Evolutionary conservation across 1,284 basidiomycete genomes (phyloP).

Genomic region (Trametes pubescens): DNA sequence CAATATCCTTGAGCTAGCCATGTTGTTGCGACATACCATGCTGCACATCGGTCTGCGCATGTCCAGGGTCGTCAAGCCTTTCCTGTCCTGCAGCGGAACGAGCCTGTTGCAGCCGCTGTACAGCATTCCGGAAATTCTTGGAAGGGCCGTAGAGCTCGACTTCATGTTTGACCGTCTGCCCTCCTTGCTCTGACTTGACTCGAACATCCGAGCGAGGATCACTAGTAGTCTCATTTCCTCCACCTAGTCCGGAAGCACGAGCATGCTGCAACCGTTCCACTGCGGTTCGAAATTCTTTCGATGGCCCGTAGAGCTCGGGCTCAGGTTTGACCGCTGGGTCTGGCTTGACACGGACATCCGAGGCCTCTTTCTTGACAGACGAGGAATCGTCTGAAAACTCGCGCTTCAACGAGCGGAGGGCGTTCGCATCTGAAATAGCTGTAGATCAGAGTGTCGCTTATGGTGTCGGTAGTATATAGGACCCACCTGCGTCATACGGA

Average conservation of each 20-base stretch:
- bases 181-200: not conserved
- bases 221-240: not conserved
- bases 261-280: conserved; percentile 18
- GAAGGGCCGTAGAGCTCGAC: conserved; percentile 1
- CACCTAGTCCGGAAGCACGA: not conserved
- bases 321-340: conserved; percentile 20
- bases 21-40: not conserved
- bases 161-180: not conserved
- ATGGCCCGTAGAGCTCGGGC: conserved; percentile 17
- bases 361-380: conserved; percentile 19
- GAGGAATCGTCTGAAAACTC: conserved; percentile 1
- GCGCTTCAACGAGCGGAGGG: not conserved
- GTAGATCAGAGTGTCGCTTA: too few relatives aligned
- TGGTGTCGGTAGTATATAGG: not conserved
- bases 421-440: not conserved
- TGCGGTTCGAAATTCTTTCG: conserved; percentile 21
- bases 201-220: not conserved
- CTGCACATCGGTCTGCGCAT: not conserved
- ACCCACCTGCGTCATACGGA: conserved; percentile 39
- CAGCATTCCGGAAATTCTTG: not conserved
- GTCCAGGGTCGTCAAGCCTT: not conserved
- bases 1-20: not conserved
- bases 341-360: conserved; percentile 8
- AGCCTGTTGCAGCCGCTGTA: not conserved
- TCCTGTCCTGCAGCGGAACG: not conserved